Conservation (phyloP, 139 green algal species). For the Dunaliella primolecta region DNA sequence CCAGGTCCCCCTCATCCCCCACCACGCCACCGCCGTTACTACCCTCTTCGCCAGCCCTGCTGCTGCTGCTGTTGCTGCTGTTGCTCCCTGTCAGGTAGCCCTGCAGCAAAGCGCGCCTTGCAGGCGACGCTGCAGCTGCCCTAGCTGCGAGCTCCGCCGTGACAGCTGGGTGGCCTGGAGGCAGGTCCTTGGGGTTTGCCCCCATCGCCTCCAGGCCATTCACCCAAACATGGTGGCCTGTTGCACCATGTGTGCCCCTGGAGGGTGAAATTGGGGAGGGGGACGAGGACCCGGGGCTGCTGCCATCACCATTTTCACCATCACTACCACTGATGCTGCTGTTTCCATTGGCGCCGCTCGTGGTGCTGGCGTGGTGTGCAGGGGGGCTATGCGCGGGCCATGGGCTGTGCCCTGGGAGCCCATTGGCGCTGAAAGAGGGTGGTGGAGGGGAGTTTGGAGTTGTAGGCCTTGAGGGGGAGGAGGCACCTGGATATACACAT, state of each 20-base stretch:
- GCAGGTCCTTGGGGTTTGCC: neutral
- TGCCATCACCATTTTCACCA: neutral
- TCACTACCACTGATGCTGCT: neutral
- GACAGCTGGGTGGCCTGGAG: neutral
- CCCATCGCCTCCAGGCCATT: too few species aligned
- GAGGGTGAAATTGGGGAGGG: too few species aligned
- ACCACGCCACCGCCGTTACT: neutral
- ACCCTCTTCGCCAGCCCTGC: neutral
- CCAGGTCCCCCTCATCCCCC: neutral
- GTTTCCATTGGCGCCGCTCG: neutral
- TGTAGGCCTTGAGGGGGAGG: too few species aligned
- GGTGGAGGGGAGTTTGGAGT: too few species aligned
- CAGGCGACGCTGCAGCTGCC: neutral
- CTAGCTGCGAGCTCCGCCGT: neutral
- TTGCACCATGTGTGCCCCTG: too few species aligned
- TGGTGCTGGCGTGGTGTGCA: neutral
- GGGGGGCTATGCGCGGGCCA: too few species aligned
- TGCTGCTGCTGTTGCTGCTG: neutral
- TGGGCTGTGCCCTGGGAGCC: too few species aligned
- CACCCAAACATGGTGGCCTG: too few species aligned
- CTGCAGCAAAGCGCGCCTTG: neutral
- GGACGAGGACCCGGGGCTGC: neutral
- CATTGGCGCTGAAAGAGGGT: too few species aligned
- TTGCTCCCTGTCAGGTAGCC: neutral
- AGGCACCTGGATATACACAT: too few species aligned